Conservation (phyloP, 805 yeast genomes). For the Cyberlindnera saturnus region DNA sequence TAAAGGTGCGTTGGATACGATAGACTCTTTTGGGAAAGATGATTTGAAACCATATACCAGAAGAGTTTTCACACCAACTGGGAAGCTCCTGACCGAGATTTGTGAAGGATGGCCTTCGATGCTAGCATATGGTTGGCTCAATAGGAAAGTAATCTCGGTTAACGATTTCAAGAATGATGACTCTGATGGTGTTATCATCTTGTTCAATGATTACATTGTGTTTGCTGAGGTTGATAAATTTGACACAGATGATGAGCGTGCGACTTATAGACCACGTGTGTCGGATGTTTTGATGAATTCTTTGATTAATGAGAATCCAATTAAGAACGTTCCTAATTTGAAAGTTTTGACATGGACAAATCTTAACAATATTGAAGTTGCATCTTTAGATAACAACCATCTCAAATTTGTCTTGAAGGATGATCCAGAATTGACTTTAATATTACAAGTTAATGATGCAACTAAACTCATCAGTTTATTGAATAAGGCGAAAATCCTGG, state of each 20-base stretch:
- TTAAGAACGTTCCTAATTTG: conserved; percentile 62
- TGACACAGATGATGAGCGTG: conserved; percentile 15
- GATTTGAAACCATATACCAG: conserved; percentile 45
- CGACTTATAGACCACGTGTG: conserved; percentile 42
- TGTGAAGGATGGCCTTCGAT: conserved; percentile 86
- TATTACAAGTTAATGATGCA: conserved; percentile 23
- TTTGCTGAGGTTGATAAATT: conserved; percentile 45
- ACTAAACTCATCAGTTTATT: conserved; percentile 47
- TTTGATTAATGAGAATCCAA: conserved; percentile 75
- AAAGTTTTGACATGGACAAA: conserved; percentile 63
- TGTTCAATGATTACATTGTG: conserved; percentile 77
- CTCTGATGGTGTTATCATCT: conserved; percentile 51
- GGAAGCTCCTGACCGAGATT: conserved; percentile 77
- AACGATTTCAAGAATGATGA: conserved; percentile 39
- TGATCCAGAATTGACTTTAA: conserved; percentile 12
- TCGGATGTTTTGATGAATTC: conserved; percentile 89
- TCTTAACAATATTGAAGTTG: conserved; percentile 48
- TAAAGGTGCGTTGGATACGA: conserved; percentile 52
- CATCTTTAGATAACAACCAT: conserved; percentile 29
- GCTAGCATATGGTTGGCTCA: conserved; percentile 83
- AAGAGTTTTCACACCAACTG: conserved; percentile 85
- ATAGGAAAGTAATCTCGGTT: conserved; percentile 79
- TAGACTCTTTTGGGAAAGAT: conserved; percentile 74
- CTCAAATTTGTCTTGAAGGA: conserved; percentile 27
- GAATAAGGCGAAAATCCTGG: conserved; percentile 65